A percentile compares a stretch with the other conserved stretches of the same genome.
Conservation (phyloP, 352 stramenopile genomes). For the Phytopythium delawarense region DNA sequence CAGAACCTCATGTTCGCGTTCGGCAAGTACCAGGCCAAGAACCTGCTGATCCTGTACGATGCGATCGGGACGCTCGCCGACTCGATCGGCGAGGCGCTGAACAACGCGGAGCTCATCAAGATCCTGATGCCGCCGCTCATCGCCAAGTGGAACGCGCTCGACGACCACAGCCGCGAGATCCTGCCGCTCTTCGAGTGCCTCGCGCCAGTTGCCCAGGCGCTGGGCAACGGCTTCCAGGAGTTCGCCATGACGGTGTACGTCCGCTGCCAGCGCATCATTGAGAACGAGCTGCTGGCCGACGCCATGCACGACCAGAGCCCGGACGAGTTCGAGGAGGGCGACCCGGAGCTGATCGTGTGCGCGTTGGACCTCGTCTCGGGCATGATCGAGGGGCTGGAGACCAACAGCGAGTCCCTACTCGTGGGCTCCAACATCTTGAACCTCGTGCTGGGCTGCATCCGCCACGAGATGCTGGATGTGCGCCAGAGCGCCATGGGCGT, state of each 20-base stretch:
- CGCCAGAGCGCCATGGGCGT: slow-evolving; percentile 88
- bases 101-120: slow-evolving; percentile 87
- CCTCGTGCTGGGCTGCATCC: slow-evolving; percentile 83
- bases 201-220: slow-evolving; percentile 77
- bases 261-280: slow-evolving; percentile 78
- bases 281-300: slow-evolving; percentile 80
- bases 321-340: slow-evolving; percentile 76
- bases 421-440: slow-evolving; percentile 84
- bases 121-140: slow-evolving; percentile 94
- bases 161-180: slow-evolving; percentile 76
- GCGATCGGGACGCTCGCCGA: slow-evolving; percentile 95
- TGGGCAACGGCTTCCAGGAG: slow-evolving; percentile 86
- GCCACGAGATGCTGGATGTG: slow-evolving; percentile 85
- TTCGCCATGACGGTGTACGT: slow-evolving; percentile 81
- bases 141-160: slow-evolving; percentile 87
- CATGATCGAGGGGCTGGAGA: slow-evolving; percentile 83
- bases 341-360: slow-evolving; percentile 88
- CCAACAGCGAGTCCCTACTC: slow-evolving; percentile 73
- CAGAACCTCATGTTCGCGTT: slow-evolving; percentile 92
- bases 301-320: slow-evolving; percentile 77
- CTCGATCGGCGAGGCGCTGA: slow-evolving; percentile 90
- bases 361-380: slow-evolving; percentile 87
- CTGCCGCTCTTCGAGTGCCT: slow-evolving; percentile 89
- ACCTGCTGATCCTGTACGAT: slow-evolving; percentile 95
- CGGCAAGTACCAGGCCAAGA: slow-evolving; percentile 92